Conservation (phyloP, 2,329 filamentous ascomycete genomes). For the Xylariaceae sp. region DNA sequence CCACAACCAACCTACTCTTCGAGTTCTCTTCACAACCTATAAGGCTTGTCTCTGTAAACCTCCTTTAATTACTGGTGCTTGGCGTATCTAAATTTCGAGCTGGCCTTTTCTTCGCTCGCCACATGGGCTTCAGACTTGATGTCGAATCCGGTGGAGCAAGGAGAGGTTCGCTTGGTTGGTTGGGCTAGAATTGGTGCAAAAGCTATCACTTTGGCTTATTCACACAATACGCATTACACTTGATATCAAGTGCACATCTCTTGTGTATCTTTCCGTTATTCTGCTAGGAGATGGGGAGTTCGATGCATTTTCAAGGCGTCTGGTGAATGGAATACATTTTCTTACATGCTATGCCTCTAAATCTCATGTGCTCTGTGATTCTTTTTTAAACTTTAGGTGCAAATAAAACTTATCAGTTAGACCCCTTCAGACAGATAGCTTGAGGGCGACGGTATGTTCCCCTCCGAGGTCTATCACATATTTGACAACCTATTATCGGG, state of each 20-base stretch:
- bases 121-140: constrained; percentile 22
- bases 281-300: constrained; percentile 19
- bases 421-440: too few relatives aligned
- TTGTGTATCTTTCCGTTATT: neutral
- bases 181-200: too few relatives aligned
- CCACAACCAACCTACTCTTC: constrained; percentile 31
- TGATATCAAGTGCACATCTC: too few relatives aligned
- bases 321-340: constrained; percentile 10
- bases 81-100: constrained; percentile 17
- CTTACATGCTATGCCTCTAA: neutral
- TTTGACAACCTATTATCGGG: too few relatives aligned
- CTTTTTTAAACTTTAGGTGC: neutral
- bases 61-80: constrained; percentile 34
- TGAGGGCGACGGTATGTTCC: too few relatives aligned
- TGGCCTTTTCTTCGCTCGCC: too few relatives aligned
- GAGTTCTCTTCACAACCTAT: constrained; percentile 35
- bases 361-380: neutral
- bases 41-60: constrained; percentile 29
- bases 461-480: too few relatives aligned
- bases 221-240: neutral
- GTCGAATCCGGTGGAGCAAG: too few relatives aligned
- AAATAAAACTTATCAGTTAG: too few relatives aligned
- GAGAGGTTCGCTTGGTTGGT: too few relatives aligned
- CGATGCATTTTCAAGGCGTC: constrained; percentile 28
- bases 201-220: too few relatives aligned